These are phyloP conservation scores for Backusella psychrophila DNA, from an alignment of 192 early-diverging fungal genomes.

Conservation along the genomic window DNA sequence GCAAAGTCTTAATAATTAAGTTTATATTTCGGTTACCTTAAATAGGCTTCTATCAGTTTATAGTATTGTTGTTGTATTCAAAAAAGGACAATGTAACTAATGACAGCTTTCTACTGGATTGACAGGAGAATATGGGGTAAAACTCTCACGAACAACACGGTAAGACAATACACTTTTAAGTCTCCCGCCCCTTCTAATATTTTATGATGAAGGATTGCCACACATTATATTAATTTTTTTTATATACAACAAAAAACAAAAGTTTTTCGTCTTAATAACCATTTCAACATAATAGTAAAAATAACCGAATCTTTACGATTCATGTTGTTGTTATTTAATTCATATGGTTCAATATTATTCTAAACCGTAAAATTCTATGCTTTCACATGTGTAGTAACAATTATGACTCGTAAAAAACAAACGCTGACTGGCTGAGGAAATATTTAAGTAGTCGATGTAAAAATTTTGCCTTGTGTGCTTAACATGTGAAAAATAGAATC, in stretches of 20 bases:
- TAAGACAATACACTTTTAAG: background rate
- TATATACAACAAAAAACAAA: background rate
- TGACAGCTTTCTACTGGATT: background rate
- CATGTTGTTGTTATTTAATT: background rate
- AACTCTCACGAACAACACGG: background rate
- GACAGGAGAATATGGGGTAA: constrained; percentile 3
- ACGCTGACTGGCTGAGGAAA: background rate
- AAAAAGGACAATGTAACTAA: background rate
- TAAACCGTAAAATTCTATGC: constrained; percentile 4
- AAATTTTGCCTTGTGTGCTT: background rate
- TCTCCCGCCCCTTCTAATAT: too few species aligned
- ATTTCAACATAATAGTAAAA: background rate
- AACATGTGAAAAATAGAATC: background rate
- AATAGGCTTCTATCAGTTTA: background rate
- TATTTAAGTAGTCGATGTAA: background rate
- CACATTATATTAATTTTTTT: background rate
- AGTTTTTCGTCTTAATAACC: background rate
- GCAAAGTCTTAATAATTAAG: background rate
- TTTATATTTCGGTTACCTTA: background rate
- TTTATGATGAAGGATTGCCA: background rate
- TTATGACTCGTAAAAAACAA: background rate
- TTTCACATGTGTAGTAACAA: background rate
- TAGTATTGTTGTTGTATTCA: background rate
- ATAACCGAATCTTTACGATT: background rate
- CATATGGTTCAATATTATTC: background rate